These are phyloP conservation scores for Emmonsiellopsis sp. DNA, from an alignment of 2,329 filamentous ascomycete species.

Conservation along the genomic window DNA sequence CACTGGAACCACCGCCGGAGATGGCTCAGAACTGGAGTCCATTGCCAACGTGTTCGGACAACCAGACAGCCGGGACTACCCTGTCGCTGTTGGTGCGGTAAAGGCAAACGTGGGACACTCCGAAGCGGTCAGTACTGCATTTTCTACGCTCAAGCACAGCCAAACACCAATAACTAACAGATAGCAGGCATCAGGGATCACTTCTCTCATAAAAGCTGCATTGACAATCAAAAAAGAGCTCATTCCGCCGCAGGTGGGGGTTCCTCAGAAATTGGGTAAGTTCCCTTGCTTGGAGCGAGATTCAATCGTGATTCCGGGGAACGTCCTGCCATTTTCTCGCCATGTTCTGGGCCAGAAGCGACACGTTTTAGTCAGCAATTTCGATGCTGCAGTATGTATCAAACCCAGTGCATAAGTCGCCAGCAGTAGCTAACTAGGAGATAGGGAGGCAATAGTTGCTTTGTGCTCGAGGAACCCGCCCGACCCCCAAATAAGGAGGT, in stretches of 20 bases:
- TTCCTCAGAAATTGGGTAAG: constrained; percentile 23
- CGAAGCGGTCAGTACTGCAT: constrained; percentile 18
- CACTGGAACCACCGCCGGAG: constrained; percentile 21
- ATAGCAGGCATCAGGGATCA: constrained; percentile 6
- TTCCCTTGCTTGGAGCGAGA: constrained; percentile 27
- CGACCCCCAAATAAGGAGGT: constrained; percentile 12
- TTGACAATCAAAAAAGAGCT: neutral
- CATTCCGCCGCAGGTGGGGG: neutral
- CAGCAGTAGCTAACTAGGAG: too few relatives aligned
- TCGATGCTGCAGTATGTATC: too few relatives aligned
- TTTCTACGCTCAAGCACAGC: neutral
- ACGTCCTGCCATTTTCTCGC: neutral
- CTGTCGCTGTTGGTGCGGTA: constrained; percentile 19
- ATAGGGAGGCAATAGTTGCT: too few relatives aligned
- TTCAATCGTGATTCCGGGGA: neutral
- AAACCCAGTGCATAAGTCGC: too few relatives aligned
- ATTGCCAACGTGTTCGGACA: constrained; percentile 21
- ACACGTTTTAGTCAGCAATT: too few relatives aligned
- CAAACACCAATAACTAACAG: neutral
- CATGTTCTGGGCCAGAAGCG: too few relatives aligned
- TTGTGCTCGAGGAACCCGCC: too few relatives aligned
- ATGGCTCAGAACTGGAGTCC: constrained; percentile 23
- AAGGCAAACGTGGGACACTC: constrained; percentile 35
- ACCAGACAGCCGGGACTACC: constrained; percentile 20
- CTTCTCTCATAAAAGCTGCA: constrained; percentile 11